phyloP scores from a whole-genome alignment of 208 protist genomes.

The Kentomonas sorsogonicus region DNA sequence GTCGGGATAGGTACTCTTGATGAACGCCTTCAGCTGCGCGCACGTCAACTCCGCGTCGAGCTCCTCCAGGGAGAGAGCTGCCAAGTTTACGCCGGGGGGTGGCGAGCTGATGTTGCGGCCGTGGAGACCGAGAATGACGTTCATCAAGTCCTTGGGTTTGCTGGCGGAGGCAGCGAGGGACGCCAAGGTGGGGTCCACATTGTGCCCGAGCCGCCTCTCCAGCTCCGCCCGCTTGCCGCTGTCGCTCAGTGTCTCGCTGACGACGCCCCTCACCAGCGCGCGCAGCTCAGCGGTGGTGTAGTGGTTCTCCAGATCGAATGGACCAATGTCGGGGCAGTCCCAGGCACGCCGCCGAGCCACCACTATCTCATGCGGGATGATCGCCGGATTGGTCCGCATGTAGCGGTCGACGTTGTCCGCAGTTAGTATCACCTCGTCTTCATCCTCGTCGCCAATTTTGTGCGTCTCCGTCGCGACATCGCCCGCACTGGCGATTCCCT shows the following conservation, averaged over 20 bases:
- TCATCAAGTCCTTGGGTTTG: not conserved
- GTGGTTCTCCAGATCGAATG: conserved; percentile 76
- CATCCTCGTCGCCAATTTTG: not conserved
- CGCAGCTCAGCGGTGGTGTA: conserved; percentile 65
- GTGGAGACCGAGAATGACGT: conserved; percentile 5
- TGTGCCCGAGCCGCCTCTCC: too few relatives aligned
- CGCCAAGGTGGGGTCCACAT: too few relatives aligned
- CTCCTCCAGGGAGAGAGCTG: too few relatives aligned
- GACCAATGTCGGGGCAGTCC: conserved; percentile 46
- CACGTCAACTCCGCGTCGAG: too few relatives aligned
- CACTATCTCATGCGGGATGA: conserved; percentile 55
- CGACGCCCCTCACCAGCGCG: conserved; percentile 33
- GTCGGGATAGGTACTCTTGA: too few relatives aligned
- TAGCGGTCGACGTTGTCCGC: conserved; percentile 69
- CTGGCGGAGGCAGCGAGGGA: not conserved
- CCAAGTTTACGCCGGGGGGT: too few relatives aligned
- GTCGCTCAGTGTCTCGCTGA: not conserved
- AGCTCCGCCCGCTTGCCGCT: not conserved
- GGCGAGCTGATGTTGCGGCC: too few relatives aligned
- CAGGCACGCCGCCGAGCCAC: conserved; percentile 38
- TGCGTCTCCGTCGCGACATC: not conserved
- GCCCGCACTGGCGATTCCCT: not conserved
- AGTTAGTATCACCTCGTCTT: conserved; percentile 52
- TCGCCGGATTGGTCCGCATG: conserved; percentile 51
- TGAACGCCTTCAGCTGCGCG: too few relatives aligned